phyloP scores from a whole-genome alignment of 768 basidiomycete species.

The Tubosaeta sp. region DNA sequence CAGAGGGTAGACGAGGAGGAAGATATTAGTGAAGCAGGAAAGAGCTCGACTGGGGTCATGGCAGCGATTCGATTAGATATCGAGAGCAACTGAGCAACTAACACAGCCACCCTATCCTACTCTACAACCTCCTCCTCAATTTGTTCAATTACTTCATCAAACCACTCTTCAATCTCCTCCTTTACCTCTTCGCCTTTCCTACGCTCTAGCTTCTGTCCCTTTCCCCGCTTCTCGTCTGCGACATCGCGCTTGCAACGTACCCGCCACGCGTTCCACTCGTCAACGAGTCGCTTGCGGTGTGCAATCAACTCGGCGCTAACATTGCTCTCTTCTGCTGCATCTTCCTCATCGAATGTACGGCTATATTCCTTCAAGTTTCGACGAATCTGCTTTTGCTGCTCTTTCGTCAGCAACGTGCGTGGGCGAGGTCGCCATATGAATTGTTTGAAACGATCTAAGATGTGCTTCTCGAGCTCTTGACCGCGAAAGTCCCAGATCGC shows the following conservation, averaged over 20 bases:
- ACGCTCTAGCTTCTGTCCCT: slow-evolving; percentile 29
- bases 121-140: slow-evolving; percentile 76
- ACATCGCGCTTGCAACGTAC: slow-evolving; percentile 61
- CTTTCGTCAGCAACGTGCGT: slow-evolving; percentile 77
- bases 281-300: slow-evolving; percentile 83
- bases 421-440: slow-evolving; percentile 99
- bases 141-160: slow-evolving; percentile 92
- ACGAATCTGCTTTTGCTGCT: slow-evolving; percentile 81
- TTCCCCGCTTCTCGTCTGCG: slow-evolving; percentile 48
- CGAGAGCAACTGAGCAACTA: neutral
- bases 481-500: slow-evolving; percentile 98
- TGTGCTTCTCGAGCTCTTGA: slow-evolving; percentile 85
- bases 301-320: slow-evolving; percentile 93
- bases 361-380: slow-evolving; percentile 91
- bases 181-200: slow-evolving; percentile 54
- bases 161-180: slow-evolving; percentile 91
- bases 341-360: slow-evolving; percentile 91
- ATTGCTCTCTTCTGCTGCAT: slow-evolving; percentile 91
- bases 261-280: slow-evolving; percentile 99
- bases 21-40: slow-evolving; percentile 25
- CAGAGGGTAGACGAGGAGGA: slow-evolving; percentile 58
- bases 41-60: slow-evolving; percentile 29
- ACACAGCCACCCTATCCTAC: slow-evolving; percentile 28
- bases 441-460: slow-evolving; percentile 96
- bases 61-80: slow-evolving; percentile 20